These are phyloP conservation scores for Gossypium turneri DNA, from an alignment of 345 rosid species.

Conservation along the genomic window DNA sequence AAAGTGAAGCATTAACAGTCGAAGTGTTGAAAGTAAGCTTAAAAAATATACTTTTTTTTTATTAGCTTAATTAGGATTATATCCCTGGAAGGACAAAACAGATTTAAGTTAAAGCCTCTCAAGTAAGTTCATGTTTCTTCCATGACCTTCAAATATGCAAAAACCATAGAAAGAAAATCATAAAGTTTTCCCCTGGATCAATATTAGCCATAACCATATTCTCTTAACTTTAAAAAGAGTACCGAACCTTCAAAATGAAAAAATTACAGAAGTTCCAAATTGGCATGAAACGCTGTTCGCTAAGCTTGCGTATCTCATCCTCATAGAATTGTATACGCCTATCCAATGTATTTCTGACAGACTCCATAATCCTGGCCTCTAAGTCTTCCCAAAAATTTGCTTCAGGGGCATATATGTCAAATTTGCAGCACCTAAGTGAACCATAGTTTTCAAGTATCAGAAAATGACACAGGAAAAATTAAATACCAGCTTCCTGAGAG, in stretches of 20 bases:
- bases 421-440: conserved; percentile 83
- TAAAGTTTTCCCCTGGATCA: conserved; percentile 12
- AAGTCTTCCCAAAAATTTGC: conserved; percentile 90
- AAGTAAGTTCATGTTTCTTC: conserved; percentile 8
- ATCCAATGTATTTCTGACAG: conserved; percentile 79
- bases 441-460: conserved; percentile 31
- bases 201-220: conserved; percentile 13
- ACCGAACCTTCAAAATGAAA: conserved; percentile 84
- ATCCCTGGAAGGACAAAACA: conserved; percentile 9
- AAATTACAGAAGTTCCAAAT: conserved; percentile 96
- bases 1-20: conserved; percentile 18
- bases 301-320: conserved; percentile 95
- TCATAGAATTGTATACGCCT: conserved; percentile 87
- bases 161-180: neutral
- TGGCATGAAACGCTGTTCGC: conserved; percentile 90
- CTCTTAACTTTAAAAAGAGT: conserved; percentile 25
- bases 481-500: neutral
- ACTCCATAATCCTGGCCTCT: conserved; percentile 79
- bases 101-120: conserved; percentile 3
- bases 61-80: neutral
- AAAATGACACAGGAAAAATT: neutral
- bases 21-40: conserved; percentile 8
- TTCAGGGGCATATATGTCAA: conserved; percentile 76
- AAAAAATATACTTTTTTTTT: neutral
- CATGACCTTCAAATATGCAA: neutral